phyloP scores from a whole-genome alignment of 2,329 filamentous ascomycete genomes.

The Drechslerella coelobrocha region DNA sequence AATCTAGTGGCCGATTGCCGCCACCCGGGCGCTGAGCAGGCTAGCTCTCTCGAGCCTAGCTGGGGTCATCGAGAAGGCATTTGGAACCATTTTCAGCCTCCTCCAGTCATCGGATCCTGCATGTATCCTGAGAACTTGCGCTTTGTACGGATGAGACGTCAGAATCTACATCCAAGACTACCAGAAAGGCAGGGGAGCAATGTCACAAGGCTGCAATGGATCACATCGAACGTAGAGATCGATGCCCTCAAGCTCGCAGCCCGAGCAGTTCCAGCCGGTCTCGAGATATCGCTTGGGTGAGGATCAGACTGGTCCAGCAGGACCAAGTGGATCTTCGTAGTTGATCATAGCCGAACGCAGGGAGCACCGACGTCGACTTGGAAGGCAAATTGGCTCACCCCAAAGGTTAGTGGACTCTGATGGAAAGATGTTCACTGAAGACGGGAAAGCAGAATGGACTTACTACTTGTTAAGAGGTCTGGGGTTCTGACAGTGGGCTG shows the following conservation, averaged over 20 bases:
- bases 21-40: neutral
- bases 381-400: neutral
- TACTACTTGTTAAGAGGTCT: too few species aligned
- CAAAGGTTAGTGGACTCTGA: too few species aligned
- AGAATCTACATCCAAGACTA: neutral
- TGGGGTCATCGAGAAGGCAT: neutral
- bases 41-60: slow-evolving; percentile 1
- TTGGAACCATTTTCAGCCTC: neutral
- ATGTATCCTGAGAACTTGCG: neutral
- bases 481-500: too few species aligned
- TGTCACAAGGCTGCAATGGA: neutral
- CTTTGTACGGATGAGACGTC: neutral
- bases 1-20: neutral
- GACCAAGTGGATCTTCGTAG: neutral
- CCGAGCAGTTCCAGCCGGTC: neutral
- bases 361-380: neutral
- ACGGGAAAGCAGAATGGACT: too few species aligned
- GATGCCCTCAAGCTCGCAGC: too few species aligned
- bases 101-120: slow-evolving; percentile 8
- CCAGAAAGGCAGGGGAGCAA: neutral
- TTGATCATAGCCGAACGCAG: slow-evolving; percentile 1
- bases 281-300: neutral
- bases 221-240: neutral
- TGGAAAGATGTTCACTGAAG: too few species aligned
- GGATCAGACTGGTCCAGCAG: neutral